Conservation (phyloP, 2,329 filamentous ascomycete genomes). For the Drechslera avenae region DNA sequence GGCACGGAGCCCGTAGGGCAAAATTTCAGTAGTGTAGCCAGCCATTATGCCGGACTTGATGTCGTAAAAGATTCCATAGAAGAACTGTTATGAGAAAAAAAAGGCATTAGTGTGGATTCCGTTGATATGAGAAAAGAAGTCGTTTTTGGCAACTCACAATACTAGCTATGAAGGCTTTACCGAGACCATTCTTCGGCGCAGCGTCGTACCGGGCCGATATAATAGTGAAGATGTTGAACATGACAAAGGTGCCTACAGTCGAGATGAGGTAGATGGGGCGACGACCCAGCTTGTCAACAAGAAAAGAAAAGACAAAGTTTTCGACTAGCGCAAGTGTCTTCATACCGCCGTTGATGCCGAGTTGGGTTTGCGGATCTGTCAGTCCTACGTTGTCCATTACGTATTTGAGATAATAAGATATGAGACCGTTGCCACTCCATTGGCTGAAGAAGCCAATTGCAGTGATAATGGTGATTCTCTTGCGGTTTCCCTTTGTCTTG, state of each 20-base stretch:
- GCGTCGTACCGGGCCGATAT: conserved; percentile 27
- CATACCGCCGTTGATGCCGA: conserved; percentile 48
- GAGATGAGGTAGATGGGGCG: conserved; percentile 52
- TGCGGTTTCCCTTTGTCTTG: conserved; percentile 44
- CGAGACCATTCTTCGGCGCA: conserved; percentile 3
- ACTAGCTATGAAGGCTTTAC: conserved; percentile 10
- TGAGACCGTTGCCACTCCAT: conserved; percentile 49
- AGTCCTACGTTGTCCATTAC: conserved; percentile 49
- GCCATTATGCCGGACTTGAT: conserved; percentile 19
- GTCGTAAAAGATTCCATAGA: conserved; percentile 19
- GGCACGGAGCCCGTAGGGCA: conserved; percentile 37
- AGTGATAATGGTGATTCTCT: conserved; percentile 49
- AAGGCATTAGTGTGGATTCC: too few species aligned
- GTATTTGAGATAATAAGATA: conserved; percentile 46
- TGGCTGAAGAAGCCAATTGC: conserved; percentile 47
- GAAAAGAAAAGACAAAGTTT: conserved; percentile 39
- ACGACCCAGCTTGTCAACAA: conserved; percentile 50
- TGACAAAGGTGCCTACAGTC: conserved; percentile 50
- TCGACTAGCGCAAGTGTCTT: conserved; percentile 49
- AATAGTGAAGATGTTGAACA: conserved; percentile 52
- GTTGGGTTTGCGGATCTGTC: conserved; percentile 40
- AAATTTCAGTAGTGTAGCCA: conserved; percentile 42
- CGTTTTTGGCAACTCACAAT: too few species aligned
- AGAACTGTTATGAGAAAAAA: too few species aligned
- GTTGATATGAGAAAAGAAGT: too few species aligned